phyloP scores from a whole-genome alignment of 352 stramenopile species.

The Globisporangium iwayamae region DNA sequence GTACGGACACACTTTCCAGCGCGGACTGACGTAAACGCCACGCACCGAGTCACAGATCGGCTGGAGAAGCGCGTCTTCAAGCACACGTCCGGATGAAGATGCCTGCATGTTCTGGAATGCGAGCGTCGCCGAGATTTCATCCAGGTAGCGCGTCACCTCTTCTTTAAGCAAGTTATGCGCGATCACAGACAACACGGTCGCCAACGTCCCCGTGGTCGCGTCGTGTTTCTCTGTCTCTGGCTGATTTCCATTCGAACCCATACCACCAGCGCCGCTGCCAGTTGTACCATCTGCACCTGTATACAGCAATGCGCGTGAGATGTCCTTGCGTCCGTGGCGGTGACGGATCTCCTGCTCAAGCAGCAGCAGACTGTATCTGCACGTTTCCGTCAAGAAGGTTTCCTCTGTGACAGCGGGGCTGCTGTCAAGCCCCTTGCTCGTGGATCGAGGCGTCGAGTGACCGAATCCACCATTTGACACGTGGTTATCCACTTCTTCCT shows the following conservation, averaged over 20 bases:
- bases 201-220: conserved; percentile 35
- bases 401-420: conserved; percentile 8
- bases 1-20: conserved; percentile 80
- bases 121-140: conserved; percentile 60
- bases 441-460: neutral
- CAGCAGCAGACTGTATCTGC: conserved; percentile 62
- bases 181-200: conserved; percentile 61
- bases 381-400: conserved; percentile 62
- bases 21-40: conserved; percentile 67
- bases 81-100: conserved; percentile 53
- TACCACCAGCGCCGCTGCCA: neutral
- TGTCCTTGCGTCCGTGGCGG: conserved; percentile 68
- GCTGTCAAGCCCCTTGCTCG: neutral
- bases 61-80: conserved; percentile 76
- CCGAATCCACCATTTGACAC: conserved; percentile 18
- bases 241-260: conserved; percentile 9
- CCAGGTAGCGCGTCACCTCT: conserved; percentile 66
- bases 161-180: conserved; percentile 80
- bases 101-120: conserved; percentile 55
- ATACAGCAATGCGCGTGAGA: conserved; percentile 60
- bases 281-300: conserved; percentile 19
- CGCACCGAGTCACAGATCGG: conserved; percentile 82
- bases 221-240: conserved; percentile 41
- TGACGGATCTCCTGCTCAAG: conserved; percentile 81
- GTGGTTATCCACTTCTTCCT: conserved; percentile 22